Conservation (phyloP, 306 rosid species). For the Castanea crenata region DNA sequence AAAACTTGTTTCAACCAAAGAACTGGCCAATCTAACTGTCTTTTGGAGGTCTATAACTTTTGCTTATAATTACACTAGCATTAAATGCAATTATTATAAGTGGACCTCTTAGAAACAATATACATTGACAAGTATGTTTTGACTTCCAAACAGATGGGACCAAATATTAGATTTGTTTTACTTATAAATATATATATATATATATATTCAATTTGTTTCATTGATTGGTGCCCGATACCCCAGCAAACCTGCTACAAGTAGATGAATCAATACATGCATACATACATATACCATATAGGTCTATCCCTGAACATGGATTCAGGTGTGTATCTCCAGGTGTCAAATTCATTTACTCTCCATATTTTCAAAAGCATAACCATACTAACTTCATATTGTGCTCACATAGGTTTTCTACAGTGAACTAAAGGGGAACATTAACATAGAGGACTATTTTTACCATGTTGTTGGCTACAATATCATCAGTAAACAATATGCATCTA, state of each 20-base stretch:
- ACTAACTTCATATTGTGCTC: neutral
- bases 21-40: neutral
- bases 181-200: too few species aligned
- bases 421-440: neutral
- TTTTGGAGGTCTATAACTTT: neutral
- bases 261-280: neutral
- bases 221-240: neutral
- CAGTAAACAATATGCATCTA: neutral
- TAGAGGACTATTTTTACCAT: neutral
- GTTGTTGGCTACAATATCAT: neutral
- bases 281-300: neutral
- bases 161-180: neutral
- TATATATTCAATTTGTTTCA: neutral
- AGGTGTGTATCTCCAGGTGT: neutral
- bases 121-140: neutral
- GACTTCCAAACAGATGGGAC: neutral
- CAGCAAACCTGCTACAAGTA: too few species aligned
- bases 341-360: neutral
- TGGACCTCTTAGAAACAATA: too few species aligned
- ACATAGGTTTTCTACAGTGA: neutral
- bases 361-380: neutral
- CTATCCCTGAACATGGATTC: neutral
- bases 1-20: neutral
- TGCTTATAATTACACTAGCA: neutral
- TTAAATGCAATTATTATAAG: neutral